phyloP scores from a whole-genome alignment of 176 grass and related monocot species.

The Hyparrhenia diplandra region DNA sequence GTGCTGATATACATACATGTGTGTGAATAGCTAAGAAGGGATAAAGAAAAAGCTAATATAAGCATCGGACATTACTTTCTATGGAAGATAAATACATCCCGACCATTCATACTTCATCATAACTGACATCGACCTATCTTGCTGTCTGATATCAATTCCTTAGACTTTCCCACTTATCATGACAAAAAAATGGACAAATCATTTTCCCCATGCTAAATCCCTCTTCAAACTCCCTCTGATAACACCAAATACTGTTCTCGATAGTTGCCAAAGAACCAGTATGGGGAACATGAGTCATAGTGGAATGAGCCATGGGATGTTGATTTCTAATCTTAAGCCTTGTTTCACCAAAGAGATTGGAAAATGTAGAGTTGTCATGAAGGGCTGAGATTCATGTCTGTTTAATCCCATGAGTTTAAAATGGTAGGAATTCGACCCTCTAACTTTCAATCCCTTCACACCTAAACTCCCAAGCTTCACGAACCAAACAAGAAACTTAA shows the following conservation, averaged over 20 bases:
- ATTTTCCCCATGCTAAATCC: not conserved
- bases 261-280: not conserved
- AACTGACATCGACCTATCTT: not conserved
- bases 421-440: not conserved
- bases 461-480: not conserved
- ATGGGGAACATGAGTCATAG: not conserved
- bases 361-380: not conserved
- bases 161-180: not conserved
- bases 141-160: not conserved
- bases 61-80: not conserved
- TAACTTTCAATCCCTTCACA: not conserved
- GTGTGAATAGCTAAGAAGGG: not conserved
- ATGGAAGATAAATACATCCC: not conserved
- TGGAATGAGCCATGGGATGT: not conserved
- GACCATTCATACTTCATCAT: not conserved
- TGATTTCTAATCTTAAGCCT: not conserved
- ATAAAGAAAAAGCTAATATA: not conserved
- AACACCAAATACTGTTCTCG: too few relatives aligned
- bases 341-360: not conserved
- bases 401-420: not conserved
- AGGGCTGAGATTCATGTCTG: not conserved
- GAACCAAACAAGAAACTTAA: not conserved
- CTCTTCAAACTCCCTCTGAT: not conserved
- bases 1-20: not conserved
- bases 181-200: not conserved